Evolutionary conservation across 306 rosid species (phyloP).

Genomic region (Hylodesmum podocarpum): DNA sequence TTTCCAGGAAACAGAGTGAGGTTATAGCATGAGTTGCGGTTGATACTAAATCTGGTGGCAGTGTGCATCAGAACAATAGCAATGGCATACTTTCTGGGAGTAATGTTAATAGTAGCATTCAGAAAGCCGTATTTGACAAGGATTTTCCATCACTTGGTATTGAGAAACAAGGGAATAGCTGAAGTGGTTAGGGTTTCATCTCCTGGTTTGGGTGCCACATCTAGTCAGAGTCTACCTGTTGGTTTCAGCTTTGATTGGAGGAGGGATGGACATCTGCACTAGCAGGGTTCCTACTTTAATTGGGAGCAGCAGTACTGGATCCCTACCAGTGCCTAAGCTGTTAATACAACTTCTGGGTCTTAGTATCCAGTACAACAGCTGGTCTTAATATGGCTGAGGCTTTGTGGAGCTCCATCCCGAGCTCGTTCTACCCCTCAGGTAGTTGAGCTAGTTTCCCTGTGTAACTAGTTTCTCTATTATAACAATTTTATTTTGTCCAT

Average conservation of each 20-base stretch:
- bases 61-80: conserved; percentile 52
- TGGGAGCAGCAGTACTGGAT: conserved; percentile 65
- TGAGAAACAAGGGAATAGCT: conserved; percentile 66
- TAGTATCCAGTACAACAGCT: conserved; percentile 44
- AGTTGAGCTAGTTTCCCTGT: conserved; percentile 34
- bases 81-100: conserved; percentile 62
- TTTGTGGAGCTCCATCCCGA: conserved; percentile 77
- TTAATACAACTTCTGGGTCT: conserved; percentile 44
- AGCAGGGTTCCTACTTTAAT: conserved; percentile 72
- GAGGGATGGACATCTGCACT: conserved; percentile 97
- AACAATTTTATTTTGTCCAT: conserved; percentile 5
- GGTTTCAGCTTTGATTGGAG: conserved; percentile 82
- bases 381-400: conserved; percentile 97
- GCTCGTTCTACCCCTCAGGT: conserved; percentile 79
- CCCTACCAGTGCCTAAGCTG: conserved; percentile 56
- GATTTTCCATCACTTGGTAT: conserved; percentile 93
- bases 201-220: conserved; percentile 72
- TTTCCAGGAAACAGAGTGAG: conserved; percentile 78
- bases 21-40: conserved; percentile 44
- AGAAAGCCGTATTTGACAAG: conserved; percentile 85
- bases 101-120: conserved; percentile 52
- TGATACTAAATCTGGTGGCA: conserved; percentile 57
- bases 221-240: conserved; percentile 74
- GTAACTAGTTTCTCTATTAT: not conserved
- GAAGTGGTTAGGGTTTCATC: conserved; percentile 83